Evolutionary conservation across 2,329 filamentous ascomycete species (phyloP).

Genomic region (Beauveria australis): DNA sequence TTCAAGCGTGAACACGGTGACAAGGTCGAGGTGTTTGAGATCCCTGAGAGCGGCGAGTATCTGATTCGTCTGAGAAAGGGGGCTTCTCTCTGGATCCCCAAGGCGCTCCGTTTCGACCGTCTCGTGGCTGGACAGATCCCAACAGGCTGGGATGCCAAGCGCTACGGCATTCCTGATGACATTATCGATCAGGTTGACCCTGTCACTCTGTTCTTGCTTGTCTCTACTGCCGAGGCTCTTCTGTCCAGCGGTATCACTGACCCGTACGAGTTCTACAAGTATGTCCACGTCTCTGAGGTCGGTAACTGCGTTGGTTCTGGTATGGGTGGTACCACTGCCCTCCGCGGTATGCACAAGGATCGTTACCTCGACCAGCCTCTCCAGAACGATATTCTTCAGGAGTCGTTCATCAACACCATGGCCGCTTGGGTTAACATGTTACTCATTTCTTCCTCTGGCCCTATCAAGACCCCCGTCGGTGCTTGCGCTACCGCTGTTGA

Average conservation of each 20-base stretch:
- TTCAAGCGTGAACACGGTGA: conserved; percentile 97
- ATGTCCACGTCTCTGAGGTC: conserved; percentile 94
- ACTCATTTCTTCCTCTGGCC: conserved; percentile 89
- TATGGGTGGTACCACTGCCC: conserved; percentile 87
- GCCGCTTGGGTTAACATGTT: conserved; percentile 99
- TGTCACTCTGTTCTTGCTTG: conserved; percentile 89
- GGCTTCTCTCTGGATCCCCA: conserved; percentile 88
- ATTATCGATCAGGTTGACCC: conserved; percentile 97
- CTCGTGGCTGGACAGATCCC: conserved; percentile 96
- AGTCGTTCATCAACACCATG: conserved; percentile 99
- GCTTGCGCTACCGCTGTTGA: conserved; percentile 96
- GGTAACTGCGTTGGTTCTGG: conserved; percentile 98
- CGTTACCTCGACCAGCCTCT: conserved; percentile 93
- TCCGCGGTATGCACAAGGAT: conserved; percentile 97
- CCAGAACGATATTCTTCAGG: conserved; percentile 97
- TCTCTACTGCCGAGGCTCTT: conserved; percentile 86
- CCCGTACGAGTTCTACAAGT: conserved; percentile 99
- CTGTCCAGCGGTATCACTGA: conserved; percentile 93
- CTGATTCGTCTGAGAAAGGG: conserved; percentile 94
- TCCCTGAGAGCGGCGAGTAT: conserved; percentile 87
- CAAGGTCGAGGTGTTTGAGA: conserved; percentile 95
- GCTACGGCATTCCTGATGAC: conserved; percentile 92
- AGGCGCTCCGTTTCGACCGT: conserved; percentile 93
- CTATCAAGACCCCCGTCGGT: conserved; percentile 97
- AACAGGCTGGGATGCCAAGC: conserved; percentile 93